Conservation (phyloP, 2,329 filamentous ascomycete genomes). For the Tolypocladium tundrense region DNA sequence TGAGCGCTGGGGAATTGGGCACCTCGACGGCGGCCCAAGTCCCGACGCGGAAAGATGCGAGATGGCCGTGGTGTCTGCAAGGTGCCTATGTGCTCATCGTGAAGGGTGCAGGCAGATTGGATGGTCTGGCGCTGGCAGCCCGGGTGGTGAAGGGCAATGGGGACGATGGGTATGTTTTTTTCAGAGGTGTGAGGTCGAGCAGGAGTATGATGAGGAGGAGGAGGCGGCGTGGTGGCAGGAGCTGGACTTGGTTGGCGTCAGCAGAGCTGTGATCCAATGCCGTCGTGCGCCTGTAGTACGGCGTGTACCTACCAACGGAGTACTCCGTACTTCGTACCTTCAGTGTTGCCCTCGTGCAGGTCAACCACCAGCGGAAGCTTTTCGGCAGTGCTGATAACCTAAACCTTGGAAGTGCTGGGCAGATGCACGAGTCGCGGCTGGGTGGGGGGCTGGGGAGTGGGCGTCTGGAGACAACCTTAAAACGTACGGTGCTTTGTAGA, state of each 20-base stretch:
- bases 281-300: not conserved
- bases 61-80: conserved; percentile 4
- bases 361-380: no score
- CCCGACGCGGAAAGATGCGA: conserved; percentile 6
- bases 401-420: not conserved
- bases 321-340: no score
- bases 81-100: conserved; percentile 7
- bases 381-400: not conserved
- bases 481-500: no score
- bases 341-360: no score
- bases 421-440: not conserved
- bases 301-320: not conserved
- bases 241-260: not conserved
- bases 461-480: not conserved
- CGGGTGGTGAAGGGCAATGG: not conserved
- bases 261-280: not conserved
- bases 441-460: not conserved
- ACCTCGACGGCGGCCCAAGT: conserved; percentile 11
- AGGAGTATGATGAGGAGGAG: not conserved
- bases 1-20: conserved; percentile 8
- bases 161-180: not conserved
- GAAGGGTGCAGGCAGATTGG: not conserved
- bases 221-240: not conserved
- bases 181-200: not conserved
- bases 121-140: not conserved